Percentiles rank a stretch among this genome's conserved stretches.
phyloP scores from a whole-genome alignment of 495 filamentous ascomycete genomes.

The Aspergillus steynii region DNA sequence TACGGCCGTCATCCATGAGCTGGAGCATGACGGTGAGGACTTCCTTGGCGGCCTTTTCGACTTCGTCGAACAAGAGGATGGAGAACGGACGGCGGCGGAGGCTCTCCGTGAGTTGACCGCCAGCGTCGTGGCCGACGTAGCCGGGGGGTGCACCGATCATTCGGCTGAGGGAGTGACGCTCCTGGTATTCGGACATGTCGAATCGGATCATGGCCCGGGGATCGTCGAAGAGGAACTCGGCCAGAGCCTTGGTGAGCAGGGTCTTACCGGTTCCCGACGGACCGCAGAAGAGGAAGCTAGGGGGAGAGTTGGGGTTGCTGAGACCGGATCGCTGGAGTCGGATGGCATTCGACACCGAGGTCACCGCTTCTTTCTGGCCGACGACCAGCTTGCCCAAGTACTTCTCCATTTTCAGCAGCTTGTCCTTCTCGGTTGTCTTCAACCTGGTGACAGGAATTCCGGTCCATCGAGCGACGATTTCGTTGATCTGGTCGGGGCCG shows the following conservation, averaged over 20 bases:
- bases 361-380: slow-evolving; percentile 93
- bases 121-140: slow-evolving; percentile 95
- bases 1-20: slow-evolving; percentile 98
- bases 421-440: slow-evolving; percentile 95
- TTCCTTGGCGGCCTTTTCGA: slow-evolving; percentile 98
- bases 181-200: slow-evolving; percentile 99
- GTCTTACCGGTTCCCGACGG: slow-evolving; percentile 98
- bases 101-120: slow-evolving; percentile 92
- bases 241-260: slow-evolving; percentile 90
- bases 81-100: slow-evolving; percentile 94
- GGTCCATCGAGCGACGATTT: slow-evolving; percentile 94
- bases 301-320: slow-evolving; percentile 91
- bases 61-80: slow-evolving; percentile 95
- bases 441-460: slow-evolving; percentile 94
- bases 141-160: slow-evolving; percentile 98
- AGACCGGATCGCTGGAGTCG: slow-evolving; percentile 91
- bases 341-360: slow-evolving; percentile 92
- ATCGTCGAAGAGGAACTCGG: slow-evolving; percentile 98
- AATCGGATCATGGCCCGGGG: slow-evolving; percentile 97
- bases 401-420: slow-evolving; percentile 92
- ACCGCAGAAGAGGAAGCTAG: slow-evolving; percentile 97
- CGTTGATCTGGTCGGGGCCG: slow-evolving; percentile 97
- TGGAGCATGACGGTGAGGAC: slow-evolving; percentile 94
- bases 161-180: slow-evolving; percentile 90
- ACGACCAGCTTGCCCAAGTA: slow-evolving; percentile 79